Base-by-base conservation (phyloP, 2,329 filamentous ascomycete species). In the Penicillium fuscoglaucum region DNA sequence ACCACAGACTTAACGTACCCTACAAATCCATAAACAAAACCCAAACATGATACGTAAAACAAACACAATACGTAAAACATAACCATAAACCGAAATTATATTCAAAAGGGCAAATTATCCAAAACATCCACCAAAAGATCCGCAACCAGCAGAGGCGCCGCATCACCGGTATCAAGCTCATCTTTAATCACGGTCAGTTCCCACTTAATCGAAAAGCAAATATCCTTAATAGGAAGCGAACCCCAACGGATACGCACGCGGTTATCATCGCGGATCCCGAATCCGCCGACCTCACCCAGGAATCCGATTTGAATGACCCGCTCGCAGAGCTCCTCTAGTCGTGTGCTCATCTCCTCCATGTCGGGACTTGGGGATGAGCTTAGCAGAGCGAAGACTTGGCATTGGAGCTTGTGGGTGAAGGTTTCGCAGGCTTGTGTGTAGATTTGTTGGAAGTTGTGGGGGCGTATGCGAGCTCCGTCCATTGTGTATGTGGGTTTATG, bases 361-460 rank as follows among this genome's bases (percentile, higher is more conserved):
- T 57, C 54, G 1, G 39, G 47, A 13, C 29, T 52, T 1, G 54
- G 47, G 4, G 31, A 17, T 17, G 8, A 6, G n/a, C 39, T 39
- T 2, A 44, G 13, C 3, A 52, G 31, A 7, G 17, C 39, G n/a
- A 39, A 52, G 4, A 57, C 29, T 13, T 57, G 54, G 31, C 47
- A 52, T 17, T 57, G 29, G 2, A 57, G 47, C 35, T 57, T 57
- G 26, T 45, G 54, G 2, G 47, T 39, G 39, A 57, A 57, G 24
- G 47, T 17, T 9, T 45, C 31, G 47, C 54, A 57, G 21, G 40
- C 41, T 44, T 56, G 31, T 7, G 21, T 24, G 8, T 56, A 56
- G 47, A 52, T 26, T 0, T 37, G 24, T 1, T 1, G 15, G 31
- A 45, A 57, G 19, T 44, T 44, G 7, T 19, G 6, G 5, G 54